Base-by-base conservation (phyloP, 768 basidiomycete species). In the Amanita pallidorosea region DNA sequence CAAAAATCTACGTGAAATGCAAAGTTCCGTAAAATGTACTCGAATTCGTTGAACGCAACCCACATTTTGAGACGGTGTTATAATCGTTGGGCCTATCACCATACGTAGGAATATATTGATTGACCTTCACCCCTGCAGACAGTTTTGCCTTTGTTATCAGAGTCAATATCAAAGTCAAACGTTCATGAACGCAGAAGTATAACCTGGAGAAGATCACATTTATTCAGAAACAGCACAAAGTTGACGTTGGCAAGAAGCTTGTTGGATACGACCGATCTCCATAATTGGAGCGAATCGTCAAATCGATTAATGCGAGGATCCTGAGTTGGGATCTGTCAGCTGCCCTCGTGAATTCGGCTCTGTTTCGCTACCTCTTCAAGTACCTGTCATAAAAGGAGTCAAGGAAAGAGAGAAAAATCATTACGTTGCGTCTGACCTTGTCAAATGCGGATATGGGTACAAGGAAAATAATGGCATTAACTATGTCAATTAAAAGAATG, bases 401-500 rank as follows among this genome's bases (percentile, higher is more conserved):
- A 20, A 48, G 47, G 33, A 52, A 47, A 34, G 51, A 36, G 17
- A 33, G 25, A 47, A 54, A 49, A 22, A 42, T n/a, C 49, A 23
- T 40, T 55, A 49, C 45, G 27, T 51, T 51, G 41, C n/a, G 45
- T 48, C 56, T 47, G 47, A 70, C 70, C 67, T 90, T 88, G 69
- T 90, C 88, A 58, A 91, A 91, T 22, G 83, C 85, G 35, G 88
- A 90, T 43, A 92, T 88, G 29, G 88, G 88, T 34, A 85, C 88
- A 52, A 92, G 76, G 67, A 90, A 92, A 54, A 92, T 90, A 61
- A 92, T 86, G 40, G 87, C 86, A 62, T 88, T 85, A 34, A 88
- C 88, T 90, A 63, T 34, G 53, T 5, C 51, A 33, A 20, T 45
- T 29, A n/a, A 37, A 51, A 47, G 23, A 55, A 31, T 49, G 31